These are phyloP conservation scores for Bromus sterilis DNA, from an alignment of 176 grass and related monocot species.

Conservation along the genomic window DNA sequence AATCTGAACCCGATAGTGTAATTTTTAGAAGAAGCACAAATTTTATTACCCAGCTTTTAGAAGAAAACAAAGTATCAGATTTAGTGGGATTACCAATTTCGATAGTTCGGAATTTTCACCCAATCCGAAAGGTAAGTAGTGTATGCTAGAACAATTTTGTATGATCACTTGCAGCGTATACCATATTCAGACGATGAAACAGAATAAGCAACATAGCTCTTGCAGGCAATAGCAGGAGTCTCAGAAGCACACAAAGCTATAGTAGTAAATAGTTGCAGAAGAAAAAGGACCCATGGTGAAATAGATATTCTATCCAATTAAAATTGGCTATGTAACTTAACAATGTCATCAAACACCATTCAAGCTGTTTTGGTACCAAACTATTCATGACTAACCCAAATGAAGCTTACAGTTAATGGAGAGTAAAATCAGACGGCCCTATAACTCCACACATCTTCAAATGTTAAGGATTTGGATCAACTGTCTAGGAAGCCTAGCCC, in stretches of 20 bases:
- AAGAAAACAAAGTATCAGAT: neutral
- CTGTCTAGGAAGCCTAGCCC: neutral
- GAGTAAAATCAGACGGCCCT: neutral
- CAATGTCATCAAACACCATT: neutral
- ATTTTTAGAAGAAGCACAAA: neutral
- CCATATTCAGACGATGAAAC: neutral
- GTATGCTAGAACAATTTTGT: neutral
- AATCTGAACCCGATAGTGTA: neutral
- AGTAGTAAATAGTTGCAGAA: neutral
- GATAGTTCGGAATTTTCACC: neutral
- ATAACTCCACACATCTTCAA: neutral
- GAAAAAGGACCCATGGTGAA: neutral
- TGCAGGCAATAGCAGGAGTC: neutral
- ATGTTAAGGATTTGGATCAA: neutral
- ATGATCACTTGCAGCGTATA: neutral
- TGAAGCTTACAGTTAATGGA: neutral
- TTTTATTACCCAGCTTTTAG: neutral
- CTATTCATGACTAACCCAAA: neutral
- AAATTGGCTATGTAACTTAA: neutral
- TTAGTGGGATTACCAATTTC: neutral
- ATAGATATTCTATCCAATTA: neutral
- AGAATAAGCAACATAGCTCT: neutral
- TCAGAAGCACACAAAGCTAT: neutral
- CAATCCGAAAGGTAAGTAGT: neutral
- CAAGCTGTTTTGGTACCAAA: neutral